Conservation (phyloP, 768 basidiomycete species). For the Suillus brevipes region DNA sequence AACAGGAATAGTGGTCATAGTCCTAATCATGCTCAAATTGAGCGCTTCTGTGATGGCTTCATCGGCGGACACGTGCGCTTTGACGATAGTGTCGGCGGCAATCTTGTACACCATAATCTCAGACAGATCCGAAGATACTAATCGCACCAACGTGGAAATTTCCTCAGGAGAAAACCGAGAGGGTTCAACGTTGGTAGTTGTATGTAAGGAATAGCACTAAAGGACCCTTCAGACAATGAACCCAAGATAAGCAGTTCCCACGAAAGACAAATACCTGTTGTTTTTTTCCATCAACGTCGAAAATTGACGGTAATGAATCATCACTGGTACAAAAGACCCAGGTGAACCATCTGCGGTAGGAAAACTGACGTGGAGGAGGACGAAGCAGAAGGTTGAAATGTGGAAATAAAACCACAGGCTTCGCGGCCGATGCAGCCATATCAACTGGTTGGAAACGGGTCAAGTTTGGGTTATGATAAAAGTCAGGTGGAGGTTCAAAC, state of each 20-base stretch:
- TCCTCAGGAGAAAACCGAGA: not conserved
- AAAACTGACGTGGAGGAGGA: not conserved
- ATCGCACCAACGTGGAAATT: not conserved
- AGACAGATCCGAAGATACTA: not conserved
- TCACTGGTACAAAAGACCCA: not conserved
- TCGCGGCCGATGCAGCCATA: not conserved
- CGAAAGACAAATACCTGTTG: not conserved
- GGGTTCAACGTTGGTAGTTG: not conserved
- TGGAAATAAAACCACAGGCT: not conserved
- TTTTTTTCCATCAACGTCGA: not conserved
- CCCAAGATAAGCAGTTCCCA: not conserved
- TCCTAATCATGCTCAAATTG: not conserved
- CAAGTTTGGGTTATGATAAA: not conserved
- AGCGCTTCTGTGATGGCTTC: not conserved
- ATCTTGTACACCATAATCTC: not conserved
- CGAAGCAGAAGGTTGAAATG: not conserved
- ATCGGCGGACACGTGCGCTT: not conserved
- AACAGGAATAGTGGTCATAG: slow-evolving; percentile 3
- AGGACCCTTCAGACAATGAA: not conserved
- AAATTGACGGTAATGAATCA: not conserved
- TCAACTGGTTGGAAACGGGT: not conserved
- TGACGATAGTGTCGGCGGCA: not conserved
- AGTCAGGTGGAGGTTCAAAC: not conserved
- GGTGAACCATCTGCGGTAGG: not conserved
- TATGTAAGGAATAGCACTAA: not conserved